Percentiles rank a stretch among this genome's conserved stretches.
Evolutionary conservation across 495 filamentous ascomycete species (phyloP).

Genomic region (Aspergillus hancockii): DNA sequence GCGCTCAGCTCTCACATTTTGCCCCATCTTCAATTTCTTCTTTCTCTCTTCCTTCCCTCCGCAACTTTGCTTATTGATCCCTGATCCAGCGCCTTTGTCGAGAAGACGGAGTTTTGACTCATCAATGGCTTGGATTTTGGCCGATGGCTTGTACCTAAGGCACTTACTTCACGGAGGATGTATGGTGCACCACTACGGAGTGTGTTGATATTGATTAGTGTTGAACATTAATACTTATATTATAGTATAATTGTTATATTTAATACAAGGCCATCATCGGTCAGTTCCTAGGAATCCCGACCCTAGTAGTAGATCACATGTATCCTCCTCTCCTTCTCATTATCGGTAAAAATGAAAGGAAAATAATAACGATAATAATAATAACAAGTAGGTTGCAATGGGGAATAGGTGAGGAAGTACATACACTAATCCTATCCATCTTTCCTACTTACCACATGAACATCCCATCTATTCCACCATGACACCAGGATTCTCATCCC

Average conservation of each 20-base stretch:
- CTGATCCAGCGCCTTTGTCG: background rate
- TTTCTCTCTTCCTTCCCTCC: slow-evolving; percentile 3
- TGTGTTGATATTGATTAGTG: no score
- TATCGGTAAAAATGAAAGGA: no score
- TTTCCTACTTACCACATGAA: background rate
- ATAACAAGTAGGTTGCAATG: no score
- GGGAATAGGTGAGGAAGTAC: no score
- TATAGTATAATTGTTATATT: background rate
- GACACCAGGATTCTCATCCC: background rate
- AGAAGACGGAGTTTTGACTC: background rate
- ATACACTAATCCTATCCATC: no score
- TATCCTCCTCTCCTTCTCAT: background rate
- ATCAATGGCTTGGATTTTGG: background rate
- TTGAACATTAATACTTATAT: no score
- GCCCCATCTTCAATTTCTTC: background rate
- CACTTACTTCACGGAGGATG: background rate
- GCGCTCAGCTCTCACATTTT: background rate
- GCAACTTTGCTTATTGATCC: background rate
- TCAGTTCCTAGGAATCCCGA: background rate
- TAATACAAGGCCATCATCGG: background rate
- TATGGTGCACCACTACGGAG: no score
- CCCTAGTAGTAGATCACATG: background rate
- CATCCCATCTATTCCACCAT: background rate
- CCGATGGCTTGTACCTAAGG: background rate
- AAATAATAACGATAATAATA: no score